Conservation (phyloP, 805 yeast genomes). For the Lachancea kluyveri region DNA sequence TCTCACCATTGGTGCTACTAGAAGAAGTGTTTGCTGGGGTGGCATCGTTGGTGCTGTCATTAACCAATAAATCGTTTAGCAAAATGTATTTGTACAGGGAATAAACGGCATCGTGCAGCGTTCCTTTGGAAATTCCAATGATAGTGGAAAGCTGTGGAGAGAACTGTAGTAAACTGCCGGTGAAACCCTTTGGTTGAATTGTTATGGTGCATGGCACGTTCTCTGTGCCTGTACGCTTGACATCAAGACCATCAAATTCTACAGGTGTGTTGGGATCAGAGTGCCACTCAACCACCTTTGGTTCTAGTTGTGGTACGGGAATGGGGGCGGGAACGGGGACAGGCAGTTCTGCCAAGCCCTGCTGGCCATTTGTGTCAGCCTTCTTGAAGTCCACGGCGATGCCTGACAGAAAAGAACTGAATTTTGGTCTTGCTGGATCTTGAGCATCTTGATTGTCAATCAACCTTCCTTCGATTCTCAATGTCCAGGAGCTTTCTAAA, state of each 20-base stretch:
- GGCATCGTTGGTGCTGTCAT: slow-evolving; percentile 15
- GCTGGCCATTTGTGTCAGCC: slow-evolving; percentile 18
- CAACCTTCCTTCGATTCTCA: slow-evolving; percentile 82
- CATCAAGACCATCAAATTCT: slow-evolving; percentile 84
- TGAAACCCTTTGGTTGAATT: slow-evolving; percentile 72
- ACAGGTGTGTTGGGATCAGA: slow-evolving; percentile 48
- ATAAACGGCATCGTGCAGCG: slow-evolving; percentile 81
- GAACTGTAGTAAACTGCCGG: slow-evolving; percentile 54
- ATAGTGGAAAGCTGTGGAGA: slow-evolving; percentile 62
- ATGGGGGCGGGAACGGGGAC: background rate
- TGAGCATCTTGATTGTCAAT: slow-evolving; percentile 46
- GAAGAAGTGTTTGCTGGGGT: slow-evolving; percentile 8
- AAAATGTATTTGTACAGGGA: slow-evolving; percentile 75
- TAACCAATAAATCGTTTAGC: slow-evolving; percentile 48
- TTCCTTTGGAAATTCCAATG: slow-evolving; percentile 69
- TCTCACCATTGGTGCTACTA: slow-evolving; percentile 38
- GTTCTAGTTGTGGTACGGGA: slow-evolving; percentile 29
- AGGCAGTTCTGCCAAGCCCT: slow-evolving; percentile 17
- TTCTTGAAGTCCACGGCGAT: slow-evolving; percentile 68
- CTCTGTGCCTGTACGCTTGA: slow-evolving; percentile 68
- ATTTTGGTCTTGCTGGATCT: slow-evolving; percentile 48
- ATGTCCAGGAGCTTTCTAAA: slow-evolving; percentile 64
- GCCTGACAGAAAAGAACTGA: slow-evolving; percentile 76
- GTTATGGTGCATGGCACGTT: slow-evolving; percentile 66
- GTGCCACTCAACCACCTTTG: slow-evolving; percentile 73